These are phyloP conservation scores for Phialocephala subalpina DNA, from an alignment of 2,329 filamentous ascomycete species.

Conservation along the genomic window DNA sequence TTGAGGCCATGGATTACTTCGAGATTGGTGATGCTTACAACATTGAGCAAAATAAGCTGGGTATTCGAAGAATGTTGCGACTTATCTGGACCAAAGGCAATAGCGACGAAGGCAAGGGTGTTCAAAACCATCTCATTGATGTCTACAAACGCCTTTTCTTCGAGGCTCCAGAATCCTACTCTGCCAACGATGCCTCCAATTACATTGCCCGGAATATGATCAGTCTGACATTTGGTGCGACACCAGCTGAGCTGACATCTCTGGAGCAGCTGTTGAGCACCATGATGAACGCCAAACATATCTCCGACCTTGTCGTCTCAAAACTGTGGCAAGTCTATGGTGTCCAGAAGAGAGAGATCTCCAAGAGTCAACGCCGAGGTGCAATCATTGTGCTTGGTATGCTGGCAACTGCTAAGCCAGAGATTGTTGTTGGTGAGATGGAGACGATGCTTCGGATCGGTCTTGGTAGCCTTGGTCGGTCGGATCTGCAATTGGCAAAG, in stretches of 20 bases:
- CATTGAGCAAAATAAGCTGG: slow-evolving; percentile 89
- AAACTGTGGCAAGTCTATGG: slow-evolving; percentile 99
- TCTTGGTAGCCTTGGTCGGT: slow-evolving; percentile 79
- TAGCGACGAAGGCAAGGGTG: slow-evolving; percentile 97
- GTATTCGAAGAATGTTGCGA: slow-evolving; percentile 94
- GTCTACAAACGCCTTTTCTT: slow-evolving; percentile 97
- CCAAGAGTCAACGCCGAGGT: slow-evolving; percentile 86
- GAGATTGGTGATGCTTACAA: slow-evolving; percentile 96
- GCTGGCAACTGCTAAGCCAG: slow-evolving; percentile 90
- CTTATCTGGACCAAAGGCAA: slow-evolving; percentile 99
- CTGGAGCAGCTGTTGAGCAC: slow-evolving; percentile 93
- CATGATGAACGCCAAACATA: slow-evolving; percentile 94
- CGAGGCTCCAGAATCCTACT: slow-evolving; percentile 89
- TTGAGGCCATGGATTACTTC: slow-evolving; percentile 99
- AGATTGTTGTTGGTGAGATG: slow-evolving; percentile 94
- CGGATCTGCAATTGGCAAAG: slow-evolving; percentile 88
- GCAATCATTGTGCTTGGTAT: slow-evolving; percentile 97
- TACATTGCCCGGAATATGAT: slow-evolving; percentile 99
- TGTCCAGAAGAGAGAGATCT: slow-evolving; percentile 92
- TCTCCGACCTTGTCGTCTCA: slow-evolving; percentile 84
- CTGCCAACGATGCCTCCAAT: slow-evolving; percentile 87
- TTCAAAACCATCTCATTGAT: slow-evolving; percentile 95
- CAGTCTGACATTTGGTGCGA: slow-evolving; percentile 94
- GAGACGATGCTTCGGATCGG: slow-evolving; percentile 93
- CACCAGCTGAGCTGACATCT: slow-evolving; percentile 92